Conservation (phyloP, 805 yeast species). For the Myxozyma nipponensis region DNA sequence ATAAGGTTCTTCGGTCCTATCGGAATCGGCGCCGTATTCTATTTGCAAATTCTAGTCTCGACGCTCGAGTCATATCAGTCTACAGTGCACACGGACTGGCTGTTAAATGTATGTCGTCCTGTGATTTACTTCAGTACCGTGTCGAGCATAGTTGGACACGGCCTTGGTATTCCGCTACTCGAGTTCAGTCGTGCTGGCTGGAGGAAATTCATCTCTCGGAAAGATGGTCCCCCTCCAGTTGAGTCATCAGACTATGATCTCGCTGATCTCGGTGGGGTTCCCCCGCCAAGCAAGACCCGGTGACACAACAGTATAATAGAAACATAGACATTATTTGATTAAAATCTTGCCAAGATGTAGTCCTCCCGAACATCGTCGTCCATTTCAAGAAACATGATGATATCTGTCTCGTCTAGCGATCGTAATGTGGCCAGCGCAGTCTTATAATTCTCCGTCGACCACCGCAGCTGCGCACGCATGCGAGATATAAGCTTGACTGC, state of each 20-base stretch:
- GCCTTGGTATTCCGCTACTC: slow-evolving; percentile 35
- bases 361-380: slow-evolving; percentile 23
- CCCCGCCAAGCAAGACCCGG: no score
- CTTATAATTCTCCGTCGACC: slow-evolving; percentile 15
- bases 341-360: slow-evolving; percentile 4
- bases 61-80: slow-evolving; percentile 8
- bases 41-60: slow-evolving; percentile 30
- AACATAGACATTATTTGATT: no score
- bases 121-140: slow-evolving; percentile 65
- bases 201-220: no score
- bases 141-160: slow-evolving; percentile 71
- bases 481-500: slow-evolving; percentile 12
- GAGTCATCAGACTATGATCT: no score
- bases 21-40: slow-evolving; percentile 66
- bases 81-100: slow-evolving; percentile 34
- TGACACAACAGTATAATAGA: no score
- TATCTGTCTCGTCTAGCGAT: slow-evolving; percentile 13
- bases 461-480: slow-evolving; percentile 14
- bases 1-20: slow-evolving; percentile 63
- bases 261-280: no score
- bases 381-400: slow-evolving; percentile 22
- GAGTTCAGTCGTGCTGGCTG: no score
- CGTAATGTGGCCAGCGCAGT: slow-evolving; percentile 9
- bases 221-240: no score
- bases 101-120: slow-evolving; percentile 59